A percentile compares a stretch with the other conserved stretches of the same genome.
Evolutionary conservation across 257 asterid species (phyloP).

Genomic region (Nicotiana tabacum): DNA sequence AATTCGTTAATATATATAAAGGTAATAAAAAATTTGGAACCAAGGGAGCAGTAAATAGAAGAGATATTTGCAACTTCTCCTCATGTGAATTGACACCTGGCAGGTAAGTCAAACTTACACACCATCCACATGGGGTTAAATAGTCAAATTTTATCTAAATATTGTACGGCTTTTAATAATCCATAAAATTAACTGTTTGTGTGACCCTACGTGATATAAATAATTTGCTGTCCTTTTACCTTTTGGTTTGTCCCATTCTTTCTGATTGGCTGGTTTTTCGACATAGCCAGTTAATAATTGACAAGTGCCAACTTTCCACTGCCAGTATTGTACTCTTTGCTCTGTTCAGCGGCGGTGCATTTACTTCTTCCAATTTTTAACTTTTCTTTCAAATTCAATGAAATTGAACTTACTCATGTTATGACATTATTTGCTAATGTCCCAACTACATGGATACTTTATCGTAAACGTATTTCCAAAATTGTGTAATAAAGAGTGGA

Average conservation of each 20-base stretch:
- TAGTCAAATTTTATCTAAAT: neutral
- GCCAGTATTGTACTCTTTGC: neutral
- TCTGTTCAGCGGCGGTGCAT: constrained; percentile 7
- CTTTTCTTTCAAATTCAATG: neutral
- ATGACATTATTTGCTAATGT: neutral
- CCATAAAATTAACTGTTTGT: neutral
- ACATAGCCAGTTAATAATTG: constrained; percentile 14
- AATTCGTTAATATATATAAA: too few relatives aligned
- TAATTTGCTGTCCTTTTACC: neutral
- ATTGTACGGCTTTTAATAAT: neutral
- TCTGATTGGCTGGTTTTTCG: neutral
- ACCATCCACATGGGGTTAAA: neutral
- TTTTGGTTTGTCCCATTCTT: neutral
- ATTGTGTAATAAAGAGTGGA: neutral
- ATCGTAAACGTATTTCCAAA: neutral
- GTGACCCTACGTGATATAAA: neutral
- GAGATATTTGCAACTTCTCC: too few relatives aligned
- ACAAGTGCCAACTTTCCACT: constrained; percentile 22
- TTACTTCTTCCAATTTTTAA: neutral
- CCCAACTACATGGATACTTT: neutral
- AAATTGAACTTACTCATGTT: neutral
- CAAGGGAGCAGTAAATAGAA: too few relatives aligned
- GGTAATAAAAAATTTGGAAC: accelerated
- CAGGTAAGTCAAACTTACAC: neutral
- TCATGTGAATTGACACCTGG: neutral